Conservation (phyloP, 2,329 filamentous ascomycete species). For the Trichoderma sp. region DNA sequence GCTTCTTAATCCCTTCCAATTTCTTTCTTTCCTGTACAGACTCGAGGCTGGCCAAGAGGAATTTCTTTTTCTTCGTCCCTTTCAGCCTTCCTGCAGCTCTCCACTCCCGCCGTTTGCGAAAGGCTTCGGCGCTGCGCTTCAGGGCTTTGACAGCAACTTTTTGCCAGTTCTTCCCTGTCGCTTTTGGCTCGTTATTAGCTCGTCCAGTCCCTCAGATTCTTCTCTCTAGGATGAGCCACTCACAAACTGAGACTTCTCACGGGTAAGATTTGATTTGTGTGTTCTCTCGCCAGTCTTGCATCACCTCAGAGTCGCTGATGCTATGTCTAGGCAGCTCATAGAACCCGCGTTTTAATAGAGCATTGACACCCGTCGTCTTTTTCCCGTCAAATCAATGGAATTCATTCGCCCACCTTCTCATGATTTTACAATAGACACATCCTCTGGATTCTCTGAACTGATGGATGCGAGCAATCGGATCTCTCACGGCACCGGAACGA, state of each 20-base stretch:
- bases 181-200: not conserved
- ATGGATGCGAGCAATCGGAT: conserved; percentile 28
- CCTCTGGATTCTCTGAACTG: conserved; percentile 30
- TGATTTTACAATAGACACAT: conserved; percentile 30
- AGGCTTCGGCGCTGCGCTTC: not conserved
- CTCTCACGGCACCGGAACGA: conserved; percentile 27
- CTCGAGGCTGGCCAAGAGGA: not conserved
- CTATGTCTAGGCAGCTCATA: not conserved
- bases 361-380: conserved; percentile 28
- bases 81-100: not conserved
- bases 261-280: not conserved
- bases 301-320: not conserved
- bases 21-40: not conserved
- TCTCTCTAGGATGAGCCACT: not conserved
- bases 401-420: conserved; percentile 23
- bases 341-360: not conserved
- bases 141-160: not conserved
- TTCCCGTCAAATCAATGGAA: conserved; percentile 27
- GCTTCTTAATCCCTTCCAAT: not conserved
- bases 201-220: not conserved
- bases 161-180: not conserved
- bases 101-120: not conserved
- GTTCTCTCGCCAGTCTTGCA: not conserved
- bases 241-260: not conserved
- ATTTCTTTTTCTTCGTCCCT: not conserved